A percentile compares a stretch with the other conserved stretches of the same genome.
Conservation (phyloP, 1,284 basidiomycete species). For the Tremellales sp. region DNA sequence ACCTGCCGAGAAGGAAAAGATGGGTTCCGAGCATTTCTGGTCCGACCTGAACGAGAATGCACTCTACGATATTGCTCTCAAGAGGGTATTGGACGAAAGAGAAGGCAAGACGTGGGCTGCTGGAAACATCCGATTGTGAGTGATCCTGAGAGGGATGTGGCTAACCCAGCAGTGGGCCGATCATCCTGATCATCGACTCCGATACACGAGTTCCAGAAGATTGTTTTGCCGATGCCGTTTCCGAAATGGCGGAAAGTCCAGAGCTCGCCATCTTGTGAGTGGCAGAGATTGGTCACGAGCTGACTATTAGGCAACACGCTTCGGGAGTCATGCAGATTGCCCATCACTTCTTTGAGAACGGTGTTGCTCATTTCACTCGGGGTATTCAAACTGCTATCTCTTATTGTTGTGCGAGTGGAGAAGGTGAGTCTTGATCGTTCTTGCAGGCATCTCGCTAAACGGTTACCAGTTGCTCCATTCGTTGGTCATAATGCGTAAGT, state of each 20-base stretch:
- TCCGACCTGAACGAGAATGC: slow-evolving; percentile 31
- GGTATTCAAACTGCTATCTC: slow-evolving; percentile 68
- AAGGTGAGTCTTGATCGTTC: slow-evolving; percentile 52
- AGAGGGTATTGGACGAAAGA: slow-evolving; percentile 52
- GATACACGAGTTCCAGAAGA: slow-evolving; percentile 84
- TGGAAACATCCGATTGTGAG: slow-evolving; percentile 43
- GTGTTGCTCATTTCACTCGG: slow-evolving; percentile 75
- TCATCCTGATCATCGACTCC: slow-evolving; percentile 69
- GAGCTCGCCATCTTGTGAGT: slow-evolving; percentile 77
- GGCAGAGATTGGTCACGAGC: background rate
- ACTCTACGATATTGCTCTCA: slow-evolving; percentile 38
- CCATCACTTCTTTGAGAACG: slow-evolving; percentile 80
- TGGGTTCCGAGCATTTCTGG: slow-evolving; percentile 24
- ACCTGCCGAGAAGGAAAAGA: slow-evolving; percentile 37
- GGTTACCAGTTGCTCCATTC: slow-evolving; percentile 58
- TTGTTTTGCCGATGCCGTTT: slow-evolving; percentile 77
- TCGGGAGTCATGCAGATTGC: slow-evolving; percentile 68
- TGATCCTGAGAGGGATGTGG: slow-evolving; percentile 15
- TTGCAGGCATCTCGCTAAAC: slow-evolving; percentile 19
- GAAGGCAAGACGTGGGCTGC: slow-evolving; percentile 53
- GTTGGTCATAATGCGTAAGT: slow-evolving; percentile 68
- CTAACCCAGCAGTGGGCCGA: slow-evolving; percentile 59
- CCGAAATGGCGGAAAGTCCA: slow-evolving; percentile 69
- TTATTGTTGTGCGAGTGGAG: slow-evolving; percentile 65
- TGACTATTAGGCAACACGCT: slow-evolving; percentile 31